phyloP scores from a whole-genome alignment of 2,329 filamentous ascomycete genomes.

The Cryphonectria radicalis region DNA sequence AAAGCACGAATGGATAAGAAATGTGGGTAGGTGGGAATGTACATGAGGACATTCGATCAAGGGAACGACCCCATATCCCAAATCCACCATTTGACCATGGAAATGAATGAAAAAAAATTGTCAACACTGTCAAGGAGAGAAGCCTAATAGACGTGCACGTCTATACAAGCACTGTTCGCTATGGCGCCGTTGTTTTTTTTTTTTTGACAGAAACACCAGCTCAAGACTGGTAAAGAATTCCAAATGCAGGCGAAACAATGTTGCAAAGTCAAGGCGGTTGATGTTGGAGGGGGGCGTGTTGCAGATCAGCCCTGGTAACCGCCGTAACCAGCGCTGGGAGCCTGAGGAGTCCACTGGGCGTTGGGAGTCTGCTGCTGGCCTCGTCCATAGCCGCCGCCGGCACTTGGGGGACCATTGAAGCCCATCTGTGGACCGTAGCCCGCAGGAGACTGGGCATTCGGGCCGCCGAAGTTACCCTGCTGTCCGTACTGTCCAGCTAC shows the following conservation, averaged over 20 bases:
- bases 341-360: constrained; percentile 56
- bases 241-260: not conserved
- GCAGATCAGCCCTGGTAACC: constrained; percentile 63
- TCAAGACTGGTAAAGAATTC: not conserved
- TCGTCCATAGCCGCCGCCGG: constrained; percentile 78
- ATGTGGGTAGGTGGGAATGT: not conserved
- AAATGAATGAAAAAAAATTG: constrained; percentile 10
- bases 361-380: constrained; percentile 66
- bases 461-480: constrained; percentile 65
- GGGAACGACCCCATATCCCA: not conserved
- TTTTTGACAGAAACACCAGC: not conserved
- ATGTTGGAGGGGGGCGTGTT: not conserved
- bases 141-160: not conserved
- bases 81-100: not conserved
- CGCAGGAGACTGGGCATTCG: constrained; percentile 64
- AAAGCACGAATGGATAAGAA: constrained; percentile 22
- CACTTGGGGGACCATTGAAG: constrained; percentile 73
- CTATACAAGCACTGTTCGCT: constrained; percentile 15
- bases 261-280: not conserved
- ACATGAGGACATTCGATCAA: constrained; percentile 2
- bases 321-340: constrained; percentile 65
- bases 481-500: constrained; percentile 61
- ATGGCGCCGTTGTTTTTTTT: not conserved
- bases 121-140: constrained; percentile 16
- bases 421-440: constrained; percentile 71